These are phyloP conservation scores for Trichosporon inkin DNA, from an alignment of 1,284 basidiomycete genomes.

Conservation along the genomic window DNA sequence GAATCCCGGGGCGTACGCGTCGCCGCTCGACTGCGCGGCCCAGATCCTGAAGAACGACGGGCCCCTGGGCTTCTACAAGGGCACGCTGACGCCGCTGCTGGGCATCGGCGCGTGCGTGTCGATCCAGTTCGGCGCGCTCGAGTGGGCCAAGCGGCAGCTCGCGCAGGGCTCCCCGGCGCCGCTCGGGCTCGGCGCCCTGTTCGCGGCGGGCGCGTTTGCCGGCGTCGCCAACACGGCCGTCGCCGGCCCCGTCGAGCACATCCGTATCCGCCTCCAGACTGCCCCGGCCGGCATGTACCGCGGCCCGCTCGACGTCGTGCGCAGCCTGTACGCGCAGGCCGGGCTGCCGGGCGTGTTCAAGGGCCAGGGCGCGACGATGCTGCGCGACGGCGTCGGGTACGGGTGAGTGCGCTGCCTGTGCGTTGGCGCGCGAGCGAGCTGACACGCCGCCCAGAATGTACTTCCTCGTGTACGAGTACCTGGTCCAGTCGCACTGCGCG, in stretches of 20 bases:
- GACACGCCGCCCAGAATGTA: conserved; percentile 57
- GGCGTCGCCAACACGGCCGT: conserved; percentile 88
- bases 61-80: conserved; percentile 94
- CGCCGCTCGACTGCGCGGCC: conserved; percentile 82
- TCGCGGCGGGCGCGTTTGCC: conserved; percentile 72
- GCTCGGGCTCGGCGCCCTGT: conserved; percentile 59
- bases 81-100: conserved; percentile 84
- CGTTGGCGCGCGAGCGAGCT: too few species aligned
- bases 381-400: conserved; percentile 80
- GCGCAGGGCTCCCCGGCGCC: conserved; percentile 19
- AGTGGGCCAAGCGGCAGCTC: conserved; percentile 83
- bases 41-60: conserved; percentile 88
- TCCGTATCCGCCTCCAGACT: conserved; percentile 90
- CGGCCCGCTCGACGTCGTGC: conserved; percentile 81
- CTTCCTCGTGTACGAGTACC: conserved; percentile 88
- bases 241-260: conserved; percentile 94
- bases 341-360: conserved; percentile 87
- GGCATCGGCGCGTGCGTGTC: conserved; percentile 88
- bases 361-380: conserved; percentile 83
- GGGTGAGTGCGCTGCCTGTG: conserved; percentile 49
- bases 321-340: conserved; percentile 64
- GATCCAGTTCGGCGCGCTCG: conserved; percentile 92
- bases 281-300: conserved; percentile 74
- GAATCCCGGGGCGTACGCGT: conserved; percentile 76
- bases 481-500: conserved; percentile 79